Evolutionary conservation across 768 basidiomycete genomes (phyloP).

Genomic region (Amanita pseudoporphyria): DNA sequence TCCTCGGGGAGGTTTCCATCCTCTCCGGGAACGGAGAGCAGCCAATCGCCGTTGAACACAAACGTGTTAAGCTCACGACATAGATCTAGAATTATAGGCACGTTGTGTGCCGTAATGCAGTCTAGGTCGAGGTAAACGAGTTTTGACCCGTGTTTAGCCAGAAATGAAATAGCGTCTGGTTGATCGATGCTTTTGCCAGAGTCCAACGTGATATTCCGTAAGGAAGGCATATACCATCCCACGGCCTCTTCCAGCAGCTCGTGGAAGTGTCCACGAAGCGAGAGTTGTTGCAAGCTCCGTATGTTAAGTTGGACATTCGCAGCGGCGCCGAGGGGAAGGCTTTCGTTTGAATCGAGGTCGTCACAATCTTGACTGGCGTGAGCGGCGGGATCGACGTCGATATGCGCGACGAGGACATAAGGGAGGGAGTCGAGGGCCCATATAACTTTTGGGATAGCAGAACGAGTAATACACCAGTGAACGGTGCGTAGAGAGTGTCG

Average conservation of each 20-base stretch:
- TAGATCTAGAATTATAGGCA: slow-evolving; percentile 48
- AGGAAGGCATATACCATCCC: slow-evolving; percentile 56
- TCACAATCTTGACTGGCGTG: slow-evolving; percentile 25
- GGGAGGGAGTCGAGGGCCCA: slow-evolving; percentile 62
- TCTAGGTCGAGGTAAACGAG: slow-evolving; percentile 62
- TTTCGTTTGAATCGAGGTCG: slow-evolving; percentile 23
- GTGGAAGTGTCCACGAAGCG: slow-evolving; percentile 46
- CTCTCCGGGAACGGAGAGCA: slow-evolving; percentile 19
- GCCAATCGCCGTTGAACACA: slow-evolving; percentile 73
- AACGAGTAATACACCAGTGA: slow-evolving; percentile 47
- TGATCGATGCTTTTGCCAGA: slow-evolving; percentile 36
- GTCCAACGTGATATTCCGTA: slow-evolving; percentile 50
- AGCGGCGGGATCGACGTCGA: slow-evolving; percentile 35
- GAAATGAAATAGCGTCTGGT: slow-evolving; percentile 53
- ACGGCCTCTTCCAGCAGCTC: slow-evolving; percentile 63
- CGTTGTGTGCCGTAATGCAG: slow-evolving; percentile 44
- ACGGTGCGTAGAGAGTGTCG: slow-evolving; percentile 47
- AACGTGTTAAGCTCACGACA: slow-evolving; percentile 57
- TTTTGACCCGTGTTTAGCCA: slow-evolving; percentile 43
- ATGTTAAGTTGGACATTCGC: slow-evolving; percentile 43
- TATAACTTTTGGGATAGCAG: slow-evolving; percentile 54
- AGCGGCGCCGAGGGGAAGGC: slow-evolving; percentile 51
- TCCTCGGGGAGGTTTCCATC: slow-evolving; percentile 9
- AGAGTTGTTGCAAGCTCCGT: slow-evolving; percentile 51
- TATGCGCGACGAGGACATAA: slow-evolving; percentile 41